Evolutionary conservation across 306 rosid genomes (phyloP), one percentile per base, ranked within the genome.

Genomic region (Sicyos baderoa): DNA sequence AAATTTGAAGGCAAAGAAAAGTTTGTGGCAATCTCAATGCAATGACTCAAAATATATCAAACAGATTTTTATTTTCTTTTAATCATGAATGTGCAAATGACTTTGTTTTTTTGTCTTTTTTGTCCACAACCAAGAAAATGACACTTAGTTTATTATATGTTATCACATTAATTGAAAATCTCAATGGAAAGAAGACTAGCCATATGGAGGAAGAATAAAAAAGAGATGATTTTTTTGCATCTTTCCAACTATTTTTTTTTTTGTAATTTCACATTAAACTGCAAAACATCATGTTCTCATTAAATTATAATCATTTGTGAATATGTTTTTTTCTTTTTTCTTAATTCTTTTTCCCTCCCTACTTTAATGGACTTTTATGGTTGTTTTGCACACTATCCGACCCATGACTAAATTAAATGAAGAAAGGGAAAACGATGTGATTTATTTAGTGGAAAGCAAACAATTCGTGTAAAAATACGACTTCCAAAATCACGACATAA

Each of bases 1-100:
- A 70, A 62, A 32, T 6, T 32, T 48, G 68, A 52, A 71, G 75
- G 85, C 62, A 57, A 57, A 57, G 7, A 54, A 37, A 54, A 40
- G 59, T 19, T 61, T 61, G 68, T 64, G 70, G 53, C 70, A 64
- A 64, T 44, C 32, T 64, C 70, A 40, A 42, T 44, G 27, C 32
- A 63, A 63, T 40, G 52, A 40, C 69, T 40, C 29, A 61, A 8
- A 57, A 57, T 7, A 57, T 22, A 9, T 16, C 16, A 21, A 55
- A 55, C 35, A 12, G 3, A 11, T 23, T 57, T 56, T 73, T 44
- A 7, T 42, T 22, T 40, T 17, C 53, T 9, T 61, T 35, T 29
- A 29, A 13, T 58, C 9, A 59, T 59, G 25, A 40, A 37, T 35
- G 8, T 17, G 52, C 9, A 42, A 63, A 63, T 3, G 32, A 2